Evolutionary conservation across 345 rosid genomes (phyloP), one percentile per base, ranked within the genome.

Genomic region (Aquilaria sinensis): DNA sequence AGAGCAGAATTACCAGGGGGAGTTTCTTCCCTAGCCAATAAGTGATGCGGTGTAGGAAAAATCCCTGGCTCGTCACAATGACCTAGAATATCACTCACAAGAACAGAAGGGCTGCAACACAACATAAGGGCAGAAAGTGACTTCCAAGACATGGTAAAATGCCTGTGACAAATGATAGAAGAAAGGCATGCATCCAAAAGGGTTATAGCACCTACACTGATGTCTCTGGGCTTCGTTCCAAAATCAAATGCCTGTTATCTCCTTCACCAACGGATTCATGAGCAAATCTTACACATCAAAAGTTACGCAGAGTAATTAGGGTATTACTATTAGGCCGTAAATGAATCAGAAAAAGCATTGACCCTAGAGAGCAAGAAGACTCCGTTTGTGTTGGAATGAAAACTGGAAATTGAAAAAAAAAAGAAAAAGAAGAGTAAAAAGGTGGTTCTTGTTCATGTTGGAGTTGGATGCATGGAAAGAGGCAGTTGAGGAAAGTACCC

Each of bases 231-330:
- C 85, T 76, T 45, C 92, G 79, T 71, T 78, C 77, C 64, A 86
- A 75, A 58, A 83, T 51, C 62, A 86, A 68, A 70, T 81, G 86
- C 13, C 89, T 70, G 4, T 76, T 70, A 23, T 78, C 84, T 56
- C 85, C 89, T 72, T 86, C 92, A 9, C 89, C 92, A 58, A 86
- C 71, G 16, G 92, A 86, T 52, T 70, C 77, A 78, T 86, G 92
- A 48, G 87, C 72, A 78, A 86, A 83, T 72, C 92, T 86, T 68
- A 53, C 52, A 51, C 7, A 23, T 67, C 7, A 15, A 64, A 31
- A 70, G 31, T 37, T 37, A 37, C 43, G 5, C 8, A 37, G 43
- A 5, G 7, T 37, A 9, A 37, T 37, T 37, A 37, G 43, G 43
- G 43, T 37, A 37, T 37, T 37, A 37, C 5, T 9, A 5, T 5